A percentile compares a stretch with the other conserved stretches of the same genome.
These are phyloP conservation scores for Cryptococcus floricola DNA, from an alignment of 1,284 basidiomycete genomes.

Conservation along the genomic window DNA sequence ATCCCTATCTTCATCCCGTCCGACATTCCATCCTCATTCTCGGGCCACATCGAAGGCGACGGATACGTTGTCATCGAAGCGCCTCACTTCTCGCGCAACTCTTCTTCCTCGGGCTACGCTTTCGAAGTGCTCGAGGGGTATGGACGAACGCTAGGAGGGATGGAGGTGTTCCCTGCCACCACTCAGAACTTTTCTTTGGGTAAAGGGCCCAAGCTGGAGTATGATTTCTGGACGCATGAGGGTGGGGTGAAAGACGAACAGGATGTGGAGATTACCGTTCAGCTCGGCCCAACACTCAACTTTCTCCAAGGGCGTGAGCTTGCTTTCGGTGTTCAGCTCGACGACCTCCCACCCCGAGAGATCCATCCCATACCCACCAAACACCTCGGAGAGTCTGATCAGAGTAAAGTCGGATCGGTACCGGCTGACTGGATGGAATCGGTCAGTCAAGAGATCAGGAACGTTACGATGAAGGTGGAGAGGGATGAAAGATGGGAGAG, in stretches of 20 bases:
- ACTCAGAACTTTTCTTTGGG: constrained; percentile 61
- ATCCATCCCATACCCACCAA: constrained; percentile 12
- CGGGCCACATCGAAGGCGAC: constrained; percentile 64
- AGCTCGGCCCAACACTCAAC: constrained; percentile 62
- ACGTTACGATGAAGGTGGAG: constrained; percentile 25
- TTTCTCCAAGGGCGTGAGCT: constrained; percentile 56
- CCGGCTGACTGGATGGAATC: constrained; percentile 49
- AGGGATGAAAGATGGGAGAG: constrained; percentile 6
- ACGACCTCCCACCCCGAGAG: constrained; percentile 4
- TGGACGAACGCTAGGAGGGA: constrained; percentile 51
- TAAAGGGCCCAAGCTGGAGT: constrained; percentile 59
- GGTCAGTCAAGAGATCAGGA: constrained; percentile 28
- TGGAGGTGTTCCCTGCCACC: constrained; percentile 62
- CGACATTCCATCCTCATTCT: constrained; percentile 52
- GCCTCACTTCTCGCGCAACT: constrained; percentile 49
- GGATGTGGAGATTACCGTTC: constrained; percentile 54
- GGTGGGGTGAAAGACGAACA: constrained; percentile 19
- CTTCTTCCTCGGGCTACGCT: constrained; percentile 53
- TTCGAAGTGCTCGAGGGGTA: constrained; percentile 62
- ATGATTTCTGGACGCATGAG: constrained; percentile 56
- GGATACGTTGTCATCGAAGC: constrained; percentile 65
- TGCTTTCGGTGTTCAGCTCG: constrained; percentile 53
- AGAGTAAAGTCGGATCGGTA: constrained; percentile 47
- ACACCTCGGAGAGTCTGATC: neutral
- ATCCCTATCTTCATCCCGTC: constrained; percentile 52